A percentile compares a stretch with the other conserved stretches of the same genome.
Evolutionary conservation across 2,329 filamentous ascomycete species (phyloP).

Genomic region (Lasiodiplodia gonubiensis): DNA sequence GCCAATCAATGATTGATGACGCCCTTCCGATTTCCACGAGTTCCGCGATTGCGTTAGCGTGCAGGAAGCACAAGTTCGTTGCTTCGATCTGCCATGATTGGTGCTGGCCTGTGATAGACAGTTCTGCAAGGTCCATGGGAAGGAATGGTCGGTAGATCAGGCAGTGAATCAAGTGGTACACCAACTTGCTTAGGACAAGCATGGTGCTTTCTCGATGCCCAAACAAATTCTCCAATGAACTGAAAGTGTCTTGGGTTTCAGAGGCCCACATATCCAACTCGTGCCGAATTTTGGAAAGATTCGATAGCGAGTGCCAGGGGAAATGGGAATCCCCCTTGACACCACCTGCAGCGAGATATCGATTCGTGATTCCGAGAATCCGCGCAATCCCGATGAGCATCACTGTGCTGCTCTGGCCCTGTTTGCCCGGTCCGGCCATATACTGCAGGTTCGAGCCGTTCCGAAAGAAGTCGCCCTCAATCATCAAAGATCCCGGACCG

Average conservation of each 20-base stretch:
- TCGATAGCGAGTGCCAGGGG: slow-evolving; percentile 86
- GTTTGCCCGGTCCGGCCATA: slow-evolving; percentile 70
- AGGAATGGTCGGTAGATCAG: slow-evolving; percentile 86
- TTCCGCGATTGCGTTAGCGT: slow-evolving; percentile 83
- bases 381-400: slow-evolving; percentile 86
- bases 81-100: slow-evolving; percentile 94
- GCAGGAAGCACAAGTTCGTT: slow-evolving; percentile 83
- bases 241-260: slow-evolving; percentile 79
- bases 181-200: slow-evolving; percentile 80
- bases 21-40: slow-evolving; percentile 79
- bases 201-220: slow-evolving; percentile 78
- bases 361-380: slow-evolving; percentile 81
- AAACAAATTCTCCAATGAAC: slow-evolving; percentile 75
- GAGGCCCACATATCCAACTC: slow-evolving; percentile 86
- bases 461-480: slow-evolving; percentile 83
- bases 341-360: slow-evolving; percentile 82
- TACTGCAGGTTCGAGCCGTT: slow-evolving; percentile 78
- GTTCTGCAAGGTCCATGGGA: slow-evolving; percentile 80
- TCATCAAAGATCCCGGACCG: slow-evolving; percentile 63
- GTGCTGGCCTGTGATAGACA: slow-evolving; percentile 80
- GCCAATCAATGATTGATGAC: slow-evolving; percentile 79
- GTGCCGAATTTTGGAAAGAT: slow-evolving; percentile 82
- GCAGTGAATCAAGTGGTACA: slow-evolving; percentile 87
- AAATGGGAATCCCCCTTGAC: slow-evolving; percentile 91
- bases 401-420: slow-evolving; percentile 74